Conservation (phyloP, 768 basidiomycete species). For the Auriculariales sp. region DNA sequence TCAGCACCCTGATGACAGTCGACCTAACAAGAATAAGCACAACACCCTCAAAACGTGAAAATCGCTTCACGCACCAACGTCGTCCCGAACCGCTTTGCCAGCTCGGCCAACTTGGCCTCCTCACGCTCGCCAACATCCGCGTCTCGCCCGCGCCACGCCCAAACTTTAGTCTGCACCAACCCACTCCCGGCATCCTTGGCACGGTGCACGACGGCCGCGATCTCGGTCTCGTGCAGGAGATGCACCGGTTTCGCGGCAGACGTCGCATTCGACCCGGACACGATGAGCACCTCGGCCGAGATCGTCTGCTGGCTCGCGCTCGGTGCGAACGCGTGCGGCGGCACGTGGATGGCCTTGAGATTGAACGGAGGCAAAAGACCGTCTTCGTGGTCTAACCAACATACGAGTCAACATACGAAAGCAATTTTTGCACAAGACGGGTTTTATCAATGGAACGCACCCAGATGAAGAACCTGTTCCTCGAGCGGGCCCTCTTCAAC, state of each 20-base stretch:
- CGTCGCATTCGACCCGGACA: slow-evolving; percentile 36
- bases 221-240: slow-evolving; percentile 63
- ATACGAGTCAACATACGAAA: slow-evolving; percentile 1
- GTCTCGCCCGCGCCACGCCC: slow-evolving; percentile 60
- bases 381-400: slow-evolving; percentile 23
- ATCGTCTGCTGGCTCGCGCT: slow-evolving; percentile 34
- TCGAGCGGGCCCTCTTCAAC: neutral
- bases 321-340: slow-evolving; percentile 12
- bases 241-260: slow-evolving; percentile 29
- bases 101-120: slow-evolving; percentile 49
- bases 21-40: slow-evolving; percentile 1
- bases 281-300: slow-evolving; percentile 57
- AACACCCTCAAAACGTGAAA: neutral
- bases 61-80: slow-evolving; percentile 28
- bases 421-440: neutral
- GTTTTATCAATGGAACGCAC: slow-evolving; percentile 16
- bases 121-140: slow-evolving; percentile 42
- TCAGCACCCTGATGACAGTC: slow-evolving; percentile 43
- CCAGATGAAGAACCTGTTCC: slow-evolving; percentile 17
- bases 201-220: slow-evolving; percentile 54
- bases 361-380: slow-evolving; percentile 34
- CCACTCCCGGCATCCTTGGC: slow-evolving; percentile 50
- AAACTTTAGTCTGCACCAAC: slow-evolving; percentile 53
- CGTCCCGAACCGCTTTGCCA: slow-evolving; percentile 63
- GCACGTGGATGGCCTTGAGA: slow-evolving; percentile 26